Evolutionary conservation across 768 basidiomycete species (phyloP).

Genomic region (Amanita subjunquillea): DNA sequence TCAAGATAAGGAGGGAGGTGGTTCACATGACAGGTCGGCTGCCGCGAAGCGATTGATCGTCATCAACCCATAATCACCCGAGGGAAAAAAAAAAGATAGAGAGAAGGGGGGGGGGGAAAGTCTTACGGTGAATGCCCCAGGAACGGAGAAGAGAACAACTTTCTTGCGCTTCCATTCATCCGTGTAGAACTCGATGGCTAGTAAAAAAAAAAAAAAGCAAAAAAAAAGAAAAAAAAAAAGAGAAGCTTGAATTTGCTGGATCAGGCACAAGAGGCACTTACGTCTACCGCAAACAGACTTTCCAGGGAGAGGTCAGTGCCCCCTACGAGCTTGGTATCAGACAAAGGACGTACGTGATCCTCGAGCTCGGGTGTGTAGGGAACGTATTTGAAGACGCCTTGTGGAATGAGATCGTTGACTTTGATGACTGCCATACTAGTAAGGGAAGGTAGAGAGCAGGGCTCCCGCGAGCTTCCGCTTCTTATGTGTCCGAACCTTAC

Average conservation of each 20-base stretch:
- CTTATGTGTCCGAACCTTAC: background rate
- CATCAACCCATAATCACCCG: background rate
- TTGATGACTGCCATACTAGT: slow-evolving; percentile 20
- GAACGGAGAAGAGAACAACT: slow-evolving; percentile 69
- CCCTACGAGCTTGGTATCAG: background rate
- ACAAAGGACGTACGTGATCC: slow-evolving; percentile 32
- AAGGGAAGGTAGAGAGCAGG: background rate
- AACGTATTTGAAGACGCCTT: slow-evolving; percentile 37
- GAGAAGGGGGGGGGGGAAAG: slow-evolving; percentile 12
- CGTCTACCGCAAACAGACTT: slow-evolving; percentile 57
- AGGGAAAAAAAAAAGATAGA: background rate
- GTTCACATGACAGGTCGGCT: slow-evolving; percentile 56
- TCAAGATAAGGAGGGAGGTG: slow-evolving; percentile 60
- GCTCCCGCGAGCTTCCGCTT: background rate
- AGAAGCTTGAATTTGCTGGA: background rate
- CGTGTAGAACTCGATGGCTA: slow-evolving; percentile 45
- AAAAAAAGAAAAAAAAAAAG: background rate
- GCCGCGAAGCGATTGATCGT: slow-evolving; percentile 21
- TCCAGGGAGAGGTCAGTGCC: background rate
- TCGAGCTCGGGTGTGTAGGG: slow-evolving; percentile 57
- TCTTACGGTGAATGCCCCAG: slow-evolving; percentile 72
- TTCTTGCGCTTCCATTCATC: slow-evolving; percentile 74
- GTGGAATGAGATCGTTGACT: slow-evolving; percentile 28
- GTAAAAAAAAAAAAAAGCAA: no score
- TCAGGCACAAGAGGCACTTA: slow-evolving; percentile 22